phyloP scores from a whole-genome alignment of 208 protist species.

The Leishmania gerbilli region DNA sequence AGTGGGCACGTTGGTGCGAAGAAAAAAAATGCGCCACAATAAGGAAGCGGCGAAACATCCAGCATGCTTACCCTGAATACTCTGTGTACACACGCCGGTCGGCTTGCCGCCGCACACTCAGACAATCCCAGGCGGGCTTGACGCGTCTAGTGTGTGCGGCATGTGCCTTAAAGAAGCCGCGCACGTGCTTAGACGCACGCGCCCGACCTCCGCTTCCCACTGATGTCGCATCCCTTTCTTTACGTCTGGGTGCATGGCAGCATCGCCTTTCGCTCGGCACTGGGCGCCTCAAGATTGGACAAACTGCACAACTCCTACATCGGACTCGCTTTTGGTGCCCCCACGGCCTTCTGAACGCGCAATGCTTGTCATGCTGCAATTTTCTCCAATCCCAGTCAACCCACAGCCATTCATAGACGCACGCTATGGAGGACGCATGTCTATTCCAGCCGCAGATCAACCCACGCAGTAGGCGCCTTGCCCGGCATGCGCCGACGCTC shows the following conservation, averaged over 20 bases:
- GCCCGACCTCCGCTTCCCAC: too few species aligned
- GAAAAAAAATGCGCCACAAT: background rate
- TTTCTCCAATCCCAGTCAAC: background rate
- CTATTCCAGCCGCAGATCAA: conserved; percentile 34
- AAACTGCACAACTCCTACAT: background rate
- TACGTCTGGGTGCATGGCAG: background rate
- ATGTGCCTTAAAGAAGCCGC: background rate
- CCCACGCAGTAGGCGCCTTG: conserved; percentile 26
- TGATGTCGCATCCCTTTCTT: background rate
- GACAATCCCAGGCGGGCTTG: background rate
- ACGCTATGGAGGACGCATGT: conserved; percentile 14
- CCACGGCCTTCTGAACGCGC: background rate
- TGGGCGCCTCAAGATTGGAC: too few species aligned
- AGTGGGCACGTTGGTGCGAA: background rate
- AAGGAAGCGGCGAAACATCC: background rate
- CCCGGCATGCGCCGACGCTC: conserved; percentile 29
- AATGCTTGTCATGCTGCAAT: background rate
- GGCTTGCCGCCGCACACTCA: background rate
- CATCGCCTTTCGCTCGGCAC: background rate
- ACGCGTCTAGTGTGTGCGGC: background rate
- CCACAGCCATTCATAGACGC: background rate
- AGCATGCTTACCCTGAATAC: background rate
- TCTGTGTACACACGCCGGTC: background rate
- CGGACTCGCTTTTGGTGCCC: background rate
- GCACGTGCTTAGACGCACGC: background rate